A percentile compares a stretch with the other conserved stretches of the same genome.
phyloP scores from a whole-genome alignment of 1,284 basidiomycete species.

The Ustilago crameri region DNA sequence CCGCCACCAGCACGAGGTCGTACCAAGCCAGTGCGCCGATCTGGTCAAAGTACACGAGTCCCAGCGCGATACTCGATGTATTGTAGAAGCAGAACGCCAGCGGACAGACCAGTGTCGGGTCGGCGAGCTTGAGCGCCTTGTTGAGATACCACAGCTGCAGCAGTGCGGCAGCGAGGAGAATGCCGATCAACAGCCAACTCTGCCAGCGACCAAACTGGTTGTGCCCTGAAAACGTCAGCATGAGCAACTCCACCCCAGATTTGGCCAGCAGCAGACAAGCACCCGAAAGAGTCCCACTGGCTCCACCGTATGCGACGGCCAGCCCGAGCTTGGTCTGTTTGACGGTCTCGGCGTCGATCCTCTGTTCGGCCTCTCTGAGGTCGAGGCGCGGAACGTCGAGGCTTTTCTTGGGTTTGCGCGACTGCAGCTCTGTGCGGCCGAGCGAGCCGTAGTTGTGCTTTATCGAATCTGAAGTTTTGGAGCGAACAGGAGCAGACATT shows the following conservation, averaged over 20 bases:
- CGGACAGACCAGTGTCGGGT: conserved; percentile 88
- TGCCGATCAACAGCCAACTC: conserved; percentile 80
- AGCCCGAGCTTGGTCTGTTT: conserved; percentile 75
- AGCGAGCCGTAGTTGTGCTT: conserved; percentile 36
- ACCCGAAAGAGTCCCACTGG: conserved; percentile 90
- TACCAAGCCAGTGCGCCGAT: conserved; percentile 77
- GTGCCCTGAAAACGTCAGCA: conserved; percentile 77
- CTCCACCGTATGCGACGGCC: conserved; percentile 87
- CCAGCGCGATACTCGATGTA: conserved; percentile 75
- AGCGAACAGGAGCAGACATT: background rate
- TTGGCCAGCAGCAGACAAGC: conserved; percentile 94
- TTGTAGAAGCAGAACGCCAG: conserved; percentile 97
- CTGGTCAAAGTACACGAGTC: conserved; percentile 89
- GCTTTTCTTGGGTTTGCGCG: conserved; percentile 32
- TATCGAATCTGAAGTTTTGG: conserved; percentile 2
- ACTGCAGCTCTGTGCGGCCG: conserved; percentile 22
- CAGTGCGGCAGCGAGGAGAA: conserved; percentile 78
- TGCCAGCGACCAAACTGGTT: conserved; percentile 89
- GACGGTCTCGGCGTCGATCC: conserved; percentile 39
- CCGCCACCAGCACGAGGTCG: conserved; percentile 78
- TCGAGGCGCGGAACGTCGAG: conserved; percentile 44
- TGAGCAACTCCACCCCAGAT: conserved; percentile 87
- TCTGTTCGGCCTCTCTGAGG: conserved; percentile 25
- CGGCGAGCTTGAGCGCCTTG: conserved; percentile 79
- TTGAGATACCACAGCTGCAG: conserved; percentile 88